Evolutionary conservation across 2,329 filamentous ascomycete species (phyloP), one percentile per base, ranked within the genome.

Genomic region (Pseudogymnoascus sp.): DNA sequence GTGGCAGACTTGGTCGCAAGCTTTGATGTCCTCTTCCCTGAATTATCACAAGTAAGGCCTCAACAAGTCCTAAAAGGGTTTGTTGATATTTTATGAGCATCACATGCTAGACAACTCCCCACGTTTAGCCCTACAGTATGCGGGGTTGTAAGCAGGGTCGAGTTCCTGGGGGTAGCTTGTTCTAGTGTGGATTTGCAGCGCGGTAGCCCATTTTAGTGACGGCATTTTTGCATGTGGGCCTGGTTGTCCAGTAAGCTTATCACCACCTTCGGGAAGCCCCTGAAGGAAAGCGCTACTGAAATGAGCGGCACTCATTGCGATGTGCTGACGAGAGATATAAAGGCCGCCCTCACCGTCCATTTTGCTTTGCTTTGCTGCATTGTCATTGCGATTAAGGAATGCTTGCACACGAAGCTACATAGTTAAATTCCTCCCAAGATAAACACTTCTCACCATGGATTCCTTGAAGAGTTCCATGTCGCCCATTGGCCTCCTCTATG

Each of bases 401-500:
- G 50, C n/a, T 19, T 33, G 10, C n/a, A 15, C 26, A 5, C 26
- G 13, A 13, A 17, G 29, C 50, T 15, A 17, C 44, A 17, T 50
- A 50, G 15, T 29, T 50, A 4, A 29, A n/a, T 23, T 50, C 17
- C n/a, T 50, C 21, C 15, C 2, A 50, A 50, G 15, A 50, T 15
- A 50, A 50, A 29, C 7, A 50, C 44, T 4, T 7, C 7, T 11
- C 15, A 33, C 5, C 4, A 46, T 46, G 21, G 21, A 23, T 26
- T 23, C n/a, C 21, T 15, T 23, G 42, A 46, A 26, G 21, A 46
- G 4, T 7, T 26, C 42, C 2, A 33, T 56, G 50, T 33, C 50
- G 50, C 50, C 50, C 50, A 56, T 56, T 56, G 50, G 50, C 50
- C 50, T 56, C 50, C 15, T 56, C 6, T 56, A 33, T 56, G 50